A percentile compares a stretch with the other conserved stretches of the same genome.
phyloP scores from a whole-genome alignment of 495 filamentous ascomycete genomes.

The Xylaria palmicola region DNA sequence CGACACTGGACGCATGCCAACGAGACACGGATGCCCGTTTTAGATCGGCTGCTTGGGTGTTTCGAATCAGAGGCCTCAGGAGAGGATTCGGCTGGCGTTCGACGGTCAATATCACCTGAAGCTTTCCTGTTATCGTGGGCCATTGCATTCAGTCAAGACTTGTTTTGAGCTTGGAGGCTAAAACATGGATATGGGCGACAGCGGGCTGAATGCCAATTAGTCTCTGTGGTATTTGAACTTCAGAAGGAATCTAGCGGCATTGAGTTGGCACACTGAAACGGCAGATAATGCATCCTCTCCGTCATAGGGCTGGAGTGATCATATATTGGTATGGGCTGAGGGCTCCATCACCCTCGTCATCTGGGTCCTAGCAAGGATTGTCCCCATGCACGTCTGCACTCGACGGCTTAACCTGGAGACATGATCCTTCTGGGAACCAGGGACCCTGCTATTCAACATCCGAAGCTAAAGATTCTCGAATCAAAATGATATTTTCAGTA shows the following conservation, averaged over 20 bases:
- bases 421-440: too few species aligned
- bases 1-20: slow-evolving; percentile 59
- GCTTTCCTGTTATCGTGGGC: slow-evolving; percentile 14
- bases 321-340: slow-evolving; percentile 10
- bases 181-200: neutral
- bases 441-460: too few species aligned
- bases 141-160: neutral
- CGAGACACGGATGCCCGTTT: slow-evolving; percentile 40
- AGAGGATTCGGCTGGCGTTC: slow-evolving; percentile 23
- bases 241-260: neutral
- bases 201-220: neutral
- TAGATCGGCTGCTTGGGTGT: slow-evolving; percentile 23
- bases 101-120: slow-evolving; percentile 20
- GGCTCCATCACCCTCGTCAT: neutral
- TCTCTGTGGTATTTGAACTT: neutral
- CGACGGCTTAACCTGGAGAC: neutral
- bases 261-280: neutral
- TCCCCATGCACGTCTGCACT: neutral
- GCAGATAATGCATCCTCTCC: neutral
- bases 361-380: slow-evolving; percentile 5
- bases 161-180: neutral
- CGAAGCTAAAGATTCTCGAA: too few species aligned
- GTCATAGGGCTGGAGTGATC: slow-evolving; percentile 13
- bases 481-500: too few species aligned
- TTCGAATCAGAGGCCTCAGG: slow-evolving; percentile 26